These are phyloP conservation scores for Darksidea phi DNA, from an alignment of 495 filamentous ascomycete genomes.

Conservation along the genomic window DNA sequence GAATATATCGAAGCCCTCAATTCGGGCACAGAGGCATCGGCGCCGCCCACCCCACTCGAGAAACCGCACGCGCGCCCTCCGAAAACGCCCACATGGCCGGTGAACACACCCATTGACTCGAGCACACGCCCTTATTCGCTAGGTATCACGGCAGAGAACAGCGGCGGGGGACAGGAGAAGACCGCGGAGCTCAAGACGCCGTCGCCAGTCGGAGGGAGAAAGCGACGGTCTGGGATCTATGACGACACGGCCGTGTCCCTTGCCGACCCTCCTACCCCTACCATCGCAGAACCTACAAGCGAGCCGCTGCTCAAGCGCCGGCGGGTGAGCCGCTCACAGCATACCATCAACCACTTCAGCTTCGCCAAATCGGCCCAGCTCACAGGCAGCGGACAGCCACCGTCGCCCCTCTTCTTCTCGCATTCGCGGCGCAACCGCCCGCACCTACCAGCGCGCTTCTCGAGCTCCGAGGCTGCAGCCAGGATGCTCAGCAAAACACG, in stretches of 20 bases:
- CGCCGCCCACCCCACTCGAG: conserved; percentile 23
- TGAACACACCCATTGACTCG: conserved; percentile 5
- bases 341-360: conserved; percentile 35
- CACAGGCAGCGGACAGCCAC: conserved; percentile 34
- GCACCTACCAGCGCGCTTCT: conserved; percentile 53
- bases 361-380: conserved; percentile 7
- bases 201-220: conserved; percentile 8
- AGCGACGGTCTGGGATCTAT: conserved; percentile 1
- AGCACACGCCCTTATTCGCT: conserved; percentile 1
- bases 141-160: neutral
- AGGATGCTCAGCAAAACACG: conserved; percentile 59
- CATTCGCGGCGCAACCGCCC: conserved; percentile 49
- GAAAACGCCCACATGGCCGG: conserved; percentile 11
- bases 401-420: conserved; percentile 61
- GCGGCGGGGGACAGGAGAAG: neutral
- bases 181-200: neutral
- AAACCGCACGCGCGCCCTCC: conserved; percentile 4
- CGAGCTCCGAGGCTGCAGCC: conserved; percentile 54
- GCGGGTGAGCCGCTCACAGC: conserved; percentile 20
- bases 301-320: conserved; percentile 37
- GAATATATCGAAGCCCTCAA: conserved; percentile 23
- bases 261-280: neutral
- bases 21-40: conserved; percentile 6
- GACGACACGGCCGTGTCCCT: neutral
- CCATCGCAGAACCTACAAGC: conserved; percentile 7